Evolutionary conservation across 345 rosid species (phyloP).

Genomic region (Hibiscus syriacus): DNA sequence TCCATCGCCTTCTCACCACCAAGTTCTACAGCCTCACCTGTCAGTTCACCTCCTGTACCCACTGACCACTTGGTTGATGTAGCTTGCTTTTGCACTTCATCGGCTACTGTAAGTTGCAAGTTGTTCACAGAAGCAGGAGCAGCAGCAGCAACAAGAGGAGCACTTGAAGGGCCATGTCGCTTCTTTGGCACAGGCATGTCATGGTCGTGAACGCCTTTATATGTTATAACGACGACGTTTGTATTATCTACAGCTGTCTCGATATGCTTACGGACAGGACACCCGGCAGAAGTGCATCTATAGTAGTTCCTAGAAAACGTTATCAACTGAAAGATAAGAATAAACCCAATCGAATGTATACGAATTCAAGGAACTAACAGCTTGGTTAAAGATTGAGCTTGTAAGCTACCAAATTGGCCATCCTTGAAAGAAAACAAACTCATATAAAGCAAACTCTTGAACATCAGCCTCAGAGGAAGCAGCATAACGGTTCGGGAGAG

Average conservation of each 20-base stretch:
- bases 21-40: conserved; percentile 51
- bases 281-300: conserved; percentile 89
- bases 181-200: conserved; percentile 93
- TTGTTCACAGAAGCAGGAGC: conserved; percentile 56
- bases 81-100: conserved; percentile 27
- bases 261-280: conserved; percentile 83
- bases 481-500: conserved; percentile 20
- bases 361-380: not conserved
- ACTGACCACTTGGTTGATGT: conserved; percentile 46
- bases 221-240: conserved; percentile 59
- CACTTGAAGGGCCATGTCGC: conserved; percentile 76
- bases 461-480: conserved; percentile 65
- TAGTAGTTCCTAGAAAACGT: conserved; percentile 70
- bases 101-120: conserved; percentile 23
- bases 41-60: conserved; percentile 47
- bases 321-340: conserved; percentile 7
- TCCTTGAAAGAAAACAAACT: not conserved
- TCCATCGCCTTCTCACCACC: conserved; percentile 90
- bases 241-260: conserved; percentile 67
- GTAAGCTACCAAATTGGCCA: not conserved
- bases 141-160: conserved; percentile 67
- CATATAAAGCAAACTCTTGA: conserved; percentile 61
- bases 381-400: not conserved
- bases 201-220: conserved; percentile 85
- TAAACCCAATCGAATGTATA: not conserved